Evolutionary conservation across 2,329 filamentous ascomycete species (phyloP), one percentile per base, ranked within the genome.

Genomic region (Sporothrix humicola): DNA sequence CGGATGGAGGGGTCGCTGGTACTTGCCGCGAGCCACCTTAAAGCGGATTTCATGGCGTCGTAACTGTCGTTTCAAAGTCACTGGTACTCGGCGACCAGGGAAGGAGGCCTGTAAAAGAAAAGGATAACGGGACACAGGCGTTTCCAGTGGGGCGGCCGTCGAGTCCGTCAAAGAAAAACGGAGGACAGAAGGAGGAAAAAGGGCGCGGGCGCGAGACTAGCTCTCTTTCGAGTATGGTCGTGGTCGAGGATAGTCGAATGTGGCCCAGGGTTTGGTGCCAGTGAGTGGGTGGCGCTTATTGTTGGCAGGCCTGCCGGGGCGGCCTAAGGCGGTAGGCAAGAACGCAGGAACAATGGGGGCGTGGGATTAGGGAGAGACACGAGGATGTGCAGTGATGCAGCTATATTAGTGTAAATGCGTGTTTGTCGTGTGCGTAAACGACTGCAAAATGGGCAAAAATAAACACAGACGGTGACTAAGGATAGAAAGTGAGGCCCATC

Each of bases 1-100:
- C 68, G 72, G 73, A 50, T 58, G n/a, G 73, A 72, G 54, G 71
- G 63, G 74, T 76, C 73, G 54, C 72, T 73, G 72, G 74, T 76
- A 77, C 76, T 71, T 74, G 75, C 61, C 58, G 74, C 74, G 54
- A 76, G 69, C 75, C 73, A 75, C 56, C 71, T 31, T 6, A 73
- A 50, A 1, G 72, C 70, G 3, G 59, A 54, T 31, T 70, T 73
- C 75, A 75, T 75, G 48, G 73, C 48, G 59, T 65, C 46, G 20
- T 12, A 12, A 15, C n/a, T 17, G 31, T 31, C 42, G 1, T 2
- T 31, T 48, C 15, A 3, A 46, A 54, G 73, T 70, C 71, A 17
- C 59, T 31, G 50, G 71, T 73, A 74, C 73, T 50, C 12, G 10
- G 63, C 23, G 44, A 17, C 7, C 5, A 26, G 44, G 5, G 42